These are phyloP conservation scores for Globisporangium rhizosaccharum DNA, from an alignment of 352 stramenopile species.

Conservation along the genomic window DNA sequence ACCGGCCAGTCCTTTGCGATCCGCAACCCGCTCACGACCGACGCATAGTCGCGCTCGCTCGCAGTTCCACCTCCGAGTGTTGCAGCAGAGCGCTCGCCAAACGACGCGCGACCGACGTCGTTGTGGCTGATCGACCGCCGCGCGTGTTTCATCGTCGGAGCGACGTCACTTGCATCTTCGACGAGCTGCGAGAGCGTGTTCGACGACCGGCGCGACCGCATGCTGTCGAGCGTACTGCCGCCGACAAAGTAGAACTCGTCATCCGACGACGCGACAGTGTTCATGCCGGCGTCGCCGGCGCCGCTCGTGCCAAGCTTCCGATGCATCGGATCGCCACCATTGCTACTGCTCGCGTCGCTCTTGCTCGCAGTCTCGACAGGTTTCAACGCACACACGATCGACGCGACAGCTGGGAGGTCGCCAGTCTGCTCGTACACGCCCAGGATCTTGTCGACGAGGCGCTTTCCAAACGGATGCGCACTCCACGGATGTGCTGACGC, in stretches of 20 bases:
- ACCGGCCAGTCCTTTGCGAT: conserved; percentile 47
- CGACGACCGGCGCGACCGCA: conserved; percentile 25
- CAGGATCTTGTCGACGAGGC: conserved; percentile 70
- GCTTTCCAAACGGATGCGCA: conserved; percentile 74
- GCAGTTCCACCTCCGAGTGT: not conserved
- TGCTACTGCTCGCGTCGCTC: conserved; percentile 3
- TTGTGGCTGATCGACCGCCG: conserved; percentile 65
- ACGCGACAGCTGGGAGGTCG: conserved; percentile 68
- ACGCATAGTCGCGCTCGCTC: too few species aligned
- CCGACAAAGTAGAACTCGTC: conserved; percentile 18
- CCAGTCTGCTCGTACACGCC: conserved; percentile 75
- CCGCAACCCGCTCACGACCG: conserved; percentile 10
- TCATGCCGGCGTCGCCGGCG: not conserved
- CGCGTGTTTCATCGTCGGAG: conserved; percentile 42
- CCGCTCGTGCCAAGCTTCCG: not conserved
- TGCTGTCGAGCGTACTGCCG: conserved; percentile 4
- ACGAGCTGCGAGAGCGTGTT: conserved; percentile 27
- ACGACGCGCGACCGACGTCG: conserved; percentile 26
- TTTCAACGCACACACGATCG: conserved; percentile 70
- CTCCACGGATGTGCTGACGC: conserved; percentile 63
- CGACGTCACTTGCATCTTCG: conserved; percentile 28
- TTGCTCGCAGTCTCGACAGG: conserved; percentile 20
- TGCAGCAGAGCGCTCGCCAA: conserved; percentile 13
- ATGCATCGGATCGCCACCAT: conserved; percentile 1
- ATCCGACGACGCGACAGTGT: conserved; percentile 9